These are phyloP conservation scores for Malania oleifera DNA, from an alignment of 164 flowering plant genomes.

Conservation along the genomic window DNA sequence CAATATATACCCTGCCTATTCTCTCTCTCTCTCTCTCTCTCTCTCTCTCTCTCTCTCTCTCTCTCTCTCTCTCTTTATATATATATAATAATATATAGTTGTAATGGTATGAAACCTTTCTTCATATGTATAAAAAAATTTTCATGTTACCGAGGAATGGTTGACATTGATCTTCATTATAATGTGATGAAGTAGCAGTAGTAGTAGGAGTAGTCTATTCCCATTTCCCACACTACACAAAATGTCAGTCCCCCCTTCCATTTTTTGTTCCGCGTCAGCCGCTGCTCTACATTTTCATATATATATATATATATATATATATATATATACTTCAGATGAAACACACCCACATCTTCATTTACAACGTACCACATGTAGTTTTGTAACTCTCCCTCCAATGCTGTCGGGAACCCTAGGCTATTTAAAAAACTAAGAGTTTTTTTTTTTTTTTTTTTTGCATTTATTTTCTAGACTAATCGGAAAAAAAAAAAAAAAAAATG, in stretches of 20 bases:
- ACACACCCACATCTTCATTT: slow-evolving; percentile 4
- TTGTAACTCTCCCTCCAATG: slow-evolving; percentile 21
- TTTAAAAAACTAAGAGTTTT: too few relatives aligned
- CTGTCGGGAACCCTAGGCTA: slow-evolving; percentile 27
- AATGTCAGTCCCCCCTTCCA: slow-evolving; percentile 26
- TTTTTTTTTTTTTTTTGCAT: too few relatives aligned
- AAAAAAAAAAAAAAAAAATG: too few relatives aligned
- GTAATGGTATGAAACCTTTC: slow-evolving; percentile 1
- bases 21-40: too few relatives aligned
- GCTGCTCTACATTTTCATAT: slow-evolving; percentile 12
- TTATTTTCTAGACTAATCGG: too few relatives aligned
- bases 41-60: too few relatives aligned
- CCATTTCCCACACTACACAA: slow-evolving; percentile 22
- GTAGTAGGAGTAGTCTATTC: too few relatives aligned
- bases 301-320: too few relatives aligned
- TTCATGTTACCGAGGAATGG: slow-evolving; percentile 25
- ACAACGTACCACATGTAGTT: neutral
- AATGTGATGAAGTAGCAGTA: slow-evolving; percentile 18
- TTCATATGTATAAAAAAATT: slow-evolving; percentile 12
- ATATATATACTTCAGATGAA: neutral
- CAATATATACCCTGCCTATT: too few relatives aligned
- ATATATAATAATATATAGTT: too few relatives aligned
- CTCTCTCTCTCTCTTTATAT: slow-evolving; percentile 8
- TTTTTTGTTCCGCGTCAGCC: slow-evolving; percentile 25
- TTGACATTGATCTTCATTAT: slow-evolving; percentile 35